Evolutionary conservation across 805 yeast species (phyloP), one percentile per base, ranked within the genome.

Genomic region (Ogataea pignaliae): DNA sequence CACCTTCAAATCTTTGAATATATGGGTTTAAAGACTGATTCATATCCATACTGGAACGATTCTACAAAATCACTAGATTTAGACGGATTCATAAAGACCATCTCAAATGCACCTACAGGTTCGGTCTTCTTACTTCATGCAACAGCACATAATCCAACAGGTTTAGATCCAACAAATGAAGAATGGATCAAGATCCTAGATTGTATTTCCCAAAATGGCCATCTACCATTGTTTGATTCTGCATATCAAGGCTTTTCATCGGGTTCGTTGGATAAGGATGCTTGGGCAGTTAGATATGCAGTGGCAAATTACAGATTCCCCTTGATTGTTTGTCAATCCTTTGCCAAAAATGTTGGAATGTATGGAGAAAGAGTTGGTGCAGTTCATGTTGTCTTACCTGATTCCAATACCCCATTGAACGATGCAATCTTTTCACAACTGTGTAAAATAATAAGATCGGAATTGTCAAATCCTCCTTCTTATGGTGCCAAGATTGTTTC

Each of bases 311-410:
- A 69, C 44, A 69, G 72, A 33, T 63, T 73, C 51, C 90, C 91
- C 45, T 66, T 86, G 43, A 59, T 88, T 29, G 76, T 91, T 45
- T 89, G 96, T 68, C 99, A 91, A 73, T 89, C 97, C 10, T 91
- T 91, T 67, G 96, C 98, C 44, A 91, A 91, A 68, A 91, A 93
- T 69, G 86, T 86, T 60, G 98, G 98, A 53, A 83, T 91, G 81
- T 91, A 91, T 63, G 98, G 98, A 65, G 98, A 91, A 73, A 85
- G 99, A 72, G 88, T 85, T 30, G 99, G 99, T 50, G 95, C 93
- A 21, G 77, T 91, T 65, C 97, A 90, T 61, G 63, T 90, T 18
- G 78, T 88, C 10, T 63, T 82, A 21, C 76, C 80, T 31, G 66
- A 66, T 32, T 57, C 67, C 18, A 63, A 68, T 46, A 56, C 65